A percentile compares a stretch with the other conserved stretches of the same genome.
Evolutionary conservation across 1,284 basidiomycete species (phyloP).

Genomic region (Sanghuangporus baumii): DNA sequence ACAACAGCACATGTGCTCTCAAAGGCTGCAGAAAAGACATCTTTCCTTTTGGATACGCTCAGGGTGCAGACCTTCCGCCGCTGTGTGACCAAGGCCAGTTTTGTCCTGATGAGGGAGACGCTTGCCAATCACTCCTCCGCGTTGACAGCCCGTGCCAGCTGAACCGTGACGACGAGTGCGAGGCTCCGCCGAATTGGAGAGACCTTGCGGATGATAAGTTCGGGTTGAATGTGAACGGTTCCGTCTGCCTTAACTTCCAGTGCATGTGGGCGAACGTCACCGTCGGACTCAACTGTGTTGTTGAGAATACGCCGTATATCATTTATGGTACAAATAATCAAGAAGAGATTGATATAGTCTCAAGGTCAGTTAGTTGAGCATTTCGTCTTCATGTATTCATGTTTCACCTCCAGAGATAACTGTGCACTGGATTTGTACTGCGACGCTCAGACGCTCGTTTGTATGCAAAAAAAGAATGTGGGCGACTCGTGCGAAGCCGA

Average conservation of each 20-base stretch:
- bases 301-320: constrained; percentile 76
- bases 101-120: constrained; percentile 81
- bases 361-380: constrained; percentile 47
- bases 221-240: constrained; percentile 74
- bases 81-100: constrained; percentile 60
- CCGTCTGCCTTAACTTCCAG: constrained; percentile 64
- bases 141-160: constrained; percentile 75
- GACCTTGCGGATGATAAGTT: constrained; percentile 56
- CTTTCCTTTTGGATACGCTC: constrained; percentile 63
- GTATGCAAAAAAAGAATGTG: constrained; percentile 51
- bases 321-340: constrained; percentile 47
- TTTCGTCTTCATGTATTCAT: background rate
- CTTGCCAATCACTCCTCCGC: constrained; percentile 55
- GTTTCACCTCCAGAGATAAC: constrained; percentile 46
- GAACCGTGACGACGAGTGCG: constrained; percentile 83
- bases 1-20: constrained; percentile 49
- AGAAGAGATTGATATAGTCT: constrained; percentile 72
- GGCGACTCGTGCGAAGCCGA: constrained; percentile 65
- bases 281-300: constrained; percentile 54
- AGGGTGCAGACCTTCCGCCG: constrained; percentile 44
- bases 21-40: constrained; percentile 74
- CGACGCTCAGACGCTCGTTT: constrained; percentile 55
- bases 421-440: constrained; percentile 69
- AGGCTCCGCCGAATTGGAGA: constrained; percentile 54
- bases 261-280: constrained; percentile 72